A percentile compares a stretch with the other conserved stretches of the same genome.
phyloP scores from a whole-genome alignment of 768 basidiomycete genomes.

The Mycena alexandri region DNA sequence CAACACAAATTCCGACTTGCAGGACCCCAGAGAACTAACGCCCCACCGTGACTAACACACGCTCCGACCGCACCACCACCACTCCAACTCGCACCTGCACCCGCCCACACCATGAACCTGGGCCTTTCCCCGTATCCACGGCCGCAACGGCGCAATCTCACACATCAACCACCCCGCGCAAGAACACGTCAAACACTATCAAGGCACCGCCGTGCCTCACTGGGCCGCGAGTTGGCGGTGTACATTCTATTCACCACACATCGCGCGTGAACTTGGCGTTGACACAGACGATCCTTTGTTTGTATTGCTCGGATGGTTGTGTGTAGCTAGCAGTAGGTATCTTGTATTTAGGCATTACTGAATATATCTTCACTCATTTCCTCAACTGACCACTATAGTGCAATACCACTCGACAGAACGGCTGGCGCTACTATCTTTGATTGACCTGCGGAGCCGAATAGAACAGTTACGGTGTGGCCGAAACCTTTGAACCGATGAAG shows the following conservation, averaged over 20 bases:
- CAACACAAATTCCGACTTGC: slow-evolving; percentile 1
- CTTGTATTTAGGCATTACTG: slow-evolving; percentile 2
- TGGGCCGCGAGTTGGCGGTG: neutral
- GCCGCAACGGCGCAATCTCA: slow-evolving; percentile 1
- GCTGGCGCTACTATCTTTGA: no score
- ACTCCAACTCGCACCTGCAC: slow-evolving; percentile 1
- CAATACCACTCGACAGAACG: slow-evolving; percentile 2
- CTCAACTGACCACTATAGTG: neutral
- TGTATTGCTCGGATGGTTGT: neutral
- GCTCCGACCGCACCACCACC: neutral
- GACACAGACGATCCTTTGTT: neutral
- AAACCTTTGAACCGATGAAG: no score
- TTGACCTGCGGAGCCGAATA: no score
- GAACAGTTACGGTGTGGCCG: no score
- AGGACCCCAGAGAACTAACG: no score
- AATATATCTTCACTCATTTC: neutral
- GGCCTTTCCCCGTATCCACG: no score
- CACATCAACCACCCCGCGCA: slow-evolving; percentile 1
- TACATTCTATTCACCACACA: neutral
- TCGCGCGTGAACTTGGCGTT: neutral
- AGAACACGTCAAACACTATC: neutral
- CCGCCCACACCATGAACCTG: neutral
- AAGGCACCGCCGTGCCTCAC: neutral
- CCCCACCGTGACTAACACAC: neutral
- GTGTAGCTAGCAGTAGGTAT: neutral